A percentile compares a stretch with the other conserved stretches of the same genome.
phyloP scores from a whole-genome alignment of 257 asterid genomes.

The Craterostigma plantagineum region DNA sequence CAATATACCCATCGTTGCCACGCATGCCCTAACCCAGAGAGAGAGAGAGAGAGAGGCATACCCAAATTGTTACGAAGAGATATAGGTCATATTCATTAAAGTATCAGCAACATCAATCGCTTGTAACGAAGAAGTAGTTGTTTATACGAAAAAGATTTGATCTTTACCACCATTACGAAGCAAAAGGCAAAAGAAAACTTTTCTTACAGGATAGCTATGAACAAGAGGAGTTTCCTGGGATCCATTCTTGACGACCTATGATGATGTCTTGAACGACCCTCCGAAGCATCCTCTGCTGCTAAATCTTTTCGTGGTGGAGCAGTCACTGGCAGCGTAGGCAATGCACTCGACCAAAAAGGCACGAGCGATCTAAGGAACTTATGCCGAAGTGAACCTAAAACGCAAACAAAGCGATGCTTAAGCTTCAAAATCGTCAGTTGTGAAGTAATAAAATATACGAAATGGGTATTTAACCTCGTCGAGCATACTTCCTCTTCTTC shows the following conservation, averaged over 20 bases:
- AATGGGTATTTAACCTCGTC: conserved; percentile 35
- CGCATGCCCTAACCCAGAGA: too few species aligned
- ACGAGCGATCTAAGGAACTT: conserved; percentile 68
- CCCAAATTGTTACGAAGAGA: too few species aligned
- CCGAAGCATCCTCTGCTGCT: conserved; percentile 43
- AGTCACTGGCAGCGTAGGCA: conserved; percentile 80
- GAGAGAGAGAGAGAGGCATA: too few species aligned
- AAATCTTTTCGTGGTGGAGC: conserved; percentile 83
- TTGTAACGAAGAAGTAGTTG: too few species aligned
- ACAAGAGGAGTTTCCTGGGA: conserved; percentile 82
- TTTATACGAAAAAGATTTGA: too few species aligned
- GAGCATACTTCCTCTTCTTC: conserved; percentile 58
- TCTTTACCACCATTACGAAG: neutral
- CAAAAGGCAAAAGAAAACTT: neutral
- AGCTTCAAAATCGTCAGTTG: too few species aligned
- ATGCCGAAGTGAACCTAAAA: conserved; percentile 55
- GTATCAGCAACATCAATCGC: too few species aligned
- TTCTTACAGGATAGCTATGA: conserved; percentile 62
- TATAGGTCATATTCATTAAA: too few species aligned
- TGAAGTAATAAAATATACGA: too few species aligned
- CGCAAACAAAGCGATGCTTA: neutral
- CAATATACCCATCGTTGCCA: too few species aligned
- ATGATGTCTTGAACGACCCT: conserved; percentile 49
- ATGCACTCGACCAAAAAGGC: conserved; percentile 90
- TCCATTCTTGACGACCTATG: conserved; percentile 69